Conservation (phyloP, 2,329 filamentous ascomycete genomes). For the Aspergillus novoparasiticus region DNA sequence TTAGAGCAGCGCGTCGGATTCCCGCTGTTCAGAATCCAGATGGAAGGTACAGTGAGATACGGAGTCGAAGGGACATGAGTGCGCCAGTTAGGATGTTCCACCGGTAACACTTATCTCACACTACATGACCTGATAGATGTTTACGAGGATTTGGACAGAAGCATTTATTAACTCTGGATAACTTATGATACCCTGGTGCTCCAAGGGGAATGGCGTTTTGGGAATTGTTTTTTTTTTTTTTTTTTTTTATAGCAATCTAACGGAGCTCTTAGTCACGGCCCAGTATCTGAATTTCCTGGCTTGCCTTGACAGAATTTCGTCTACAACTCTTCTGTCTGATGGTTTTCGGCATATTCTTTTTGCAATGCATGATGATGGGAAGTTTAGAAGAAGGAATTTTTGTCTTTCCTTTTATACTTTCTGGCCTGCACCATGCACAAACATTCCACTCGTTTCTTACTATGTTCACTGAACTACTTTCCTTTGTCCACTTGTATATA, state of each 20-base stretch:
- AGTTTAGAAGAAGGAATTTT: not conserved
- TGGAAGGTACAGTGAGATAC: slow-evolving; percentile 30
- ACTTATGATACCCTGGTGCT: slow-evolving; percentile 34
- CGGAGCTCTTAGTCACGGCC: not conserved
- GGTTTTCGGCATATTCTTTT: not conserved
- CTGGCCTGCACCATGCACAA: not conserved
- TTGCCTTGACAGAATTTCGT: not conserved
- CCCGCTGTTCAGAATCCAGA: slow-evolving; percentile 36
- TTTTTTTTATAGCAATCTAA: not conserved
- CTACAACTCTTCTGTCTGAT: not conserved
- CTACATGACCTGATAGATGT: not conserved
- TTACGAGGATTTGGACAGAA: not conserved
- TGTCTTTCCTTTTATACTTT: not conserved
- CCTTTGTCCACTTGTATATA: not conserved
- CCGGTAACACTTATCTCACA: slow-evolving; percentile 16
- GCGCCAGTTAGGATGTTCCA: slow-evolving; percentile 40
- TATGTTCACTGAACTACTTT: not conserved
- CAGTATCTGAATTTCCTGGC: not conserved
- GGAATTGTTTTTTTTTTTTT: not conserved
- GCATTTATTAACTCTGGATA: not conserved
- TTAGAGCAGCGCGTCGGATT: slow-evolving; percentile 32
- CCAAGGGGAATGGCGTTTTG: slow-evolving; percentile 20
- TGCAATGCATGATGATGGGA: not conserved
- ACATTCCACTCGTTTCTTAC: not conserved
- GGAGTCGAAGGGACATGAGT: slow-evolving; percentile 40